Percentiles rank a stretch among this genome's conserved stretches.
Conservation (phyloP, 2,329 filamentous ascomycete genomes). For the Penicillium sp. region DNA sequence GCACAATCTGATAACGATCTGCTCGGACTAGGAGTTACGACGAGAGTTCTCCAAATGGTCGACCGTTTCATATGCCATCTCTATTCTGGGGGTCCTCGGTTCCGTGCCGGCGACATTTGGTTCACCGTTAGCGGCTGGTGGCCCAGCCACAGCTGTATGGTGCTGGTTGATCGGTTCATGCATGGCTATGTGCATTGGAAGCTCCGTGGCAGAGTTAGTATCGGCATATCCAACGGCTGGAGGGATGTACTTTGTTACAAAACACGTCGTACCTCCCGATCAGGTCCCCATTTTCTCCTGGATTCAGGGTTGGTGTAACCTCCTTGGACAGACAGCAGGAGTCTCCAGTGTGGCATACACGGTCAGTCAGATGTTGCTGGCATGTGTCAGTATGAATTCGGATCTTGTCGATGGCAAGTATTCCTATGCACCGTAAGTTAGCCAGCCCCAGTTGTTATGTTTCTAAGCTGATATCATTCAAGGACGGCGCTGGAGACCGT, state of each 20-base stretch:
- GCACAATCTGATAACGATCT: constrained; percentile 11
- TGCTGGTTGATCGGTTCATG: constrained; percentile 64
- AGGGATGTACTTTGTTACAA: constrained; percentile 68
- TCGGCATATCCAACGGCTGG: constrained; percentile 67
- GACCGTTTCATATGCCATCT: constrained; percentile 65
- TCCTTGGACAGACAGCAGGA: constrained; percentile 63
- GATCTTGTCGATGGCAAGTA: constrained; percentile 51
- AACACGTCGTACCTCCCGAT: constrained; percentile 61
- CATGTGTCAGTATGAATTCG: constrained; percentile 62
- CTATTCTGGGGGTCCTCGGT: constrained; percentile 64
- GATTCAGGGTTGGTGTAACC: constrained; percentile 68
- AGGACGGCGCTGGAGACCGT: constrained; percentile 61
- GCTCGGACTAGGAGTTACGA: constrained; percentile 53
- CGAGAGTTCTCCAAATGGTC: constrained; percentile 68
- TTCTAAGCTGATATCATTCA: constrained; percentile 11
- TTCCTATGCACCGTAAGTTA: constrained; percentile 57
- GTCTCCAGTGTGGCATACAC: constrained; percentile 64
- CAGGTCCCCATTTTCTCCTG: constrained; percentile 64
- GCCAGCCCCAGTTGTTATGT: neutral
- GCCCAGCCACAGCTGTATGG: constrained; percentile 65
- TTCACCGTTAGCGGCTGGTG: constrained; percentile 58
- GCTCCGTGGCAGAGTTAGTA: constrained; percentile 64
- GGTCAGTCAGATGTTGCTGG: constrained; percentile 64
- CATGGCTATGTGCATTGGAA: constrained; percentile 65
- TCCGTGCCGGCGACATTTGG: constrained; percentile 65